phyloP scores from a whole-genome alignment of 371 early-diverging fungal genomes.

The Batrachochytrium dendrobatidis region DNA sequence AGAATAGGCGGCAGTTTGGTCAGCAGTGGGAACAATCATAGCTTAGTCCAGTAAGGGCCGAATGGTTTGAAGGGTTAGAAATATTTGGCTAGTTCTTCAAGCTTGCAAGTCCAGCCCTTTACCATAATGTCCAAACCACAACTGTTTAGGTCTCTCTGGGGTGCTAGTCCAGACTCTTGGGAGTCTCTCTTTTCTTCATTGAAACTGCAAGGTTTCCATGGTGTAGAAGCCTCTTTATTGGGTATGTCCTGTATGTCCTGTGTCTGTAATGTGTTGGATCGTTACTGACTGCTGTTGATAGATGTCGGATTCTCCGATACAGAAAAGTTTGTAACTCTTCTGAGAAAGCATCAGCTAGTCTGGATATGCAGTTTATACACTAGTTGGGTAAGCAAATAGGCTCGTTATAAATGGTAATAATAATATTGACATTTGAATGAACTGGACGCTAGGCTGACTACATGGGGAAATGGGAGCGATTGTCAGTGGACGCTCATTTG shows the following conservation, averaged over 20 bases:
- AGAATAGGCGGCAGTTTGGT: too few species aligned
- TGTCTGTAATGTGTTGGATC: background rate
- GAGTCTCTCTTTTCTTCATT: background rate
- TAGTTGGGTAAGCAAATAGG: too few species aligned
- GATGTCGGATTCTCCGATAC: background rate
- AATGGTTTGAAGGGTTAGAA: too few species aligned
- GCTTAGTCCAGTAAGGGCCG: too few species aligned
- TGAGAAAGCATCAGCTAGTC: background rate
- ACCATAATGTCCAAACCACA: too few species aligned
- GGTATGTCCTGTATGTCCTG: background rate
- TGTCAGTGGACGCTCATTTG: background rate
- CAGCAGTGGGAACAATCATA: too few species aligned
- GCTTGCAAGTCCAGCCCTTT: too few species aligned
- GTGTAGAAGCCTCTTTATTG: background rate
- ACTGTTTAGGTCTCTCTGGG: background rate
- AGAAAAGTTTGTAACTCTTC: background rate
- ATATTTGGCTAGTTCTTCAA: too few species aligned
- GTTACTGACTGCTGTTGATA: background rate
- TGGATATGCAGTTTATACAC: slow-evolving; percentile 1
- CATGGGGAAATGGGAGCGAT: background rate
- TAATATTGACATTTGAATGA: too few species aligned
- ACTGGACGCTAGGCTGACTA: too few species aligned
- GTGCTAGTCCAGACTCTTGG: background rate
- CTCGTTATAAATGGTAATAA: too few species aligned
- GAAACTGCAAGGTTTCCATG: background rate